Base-by-base conservation (phyloP, 2,329 filamentous ascomycete genomes). In the Pezicula rhizophila region DNA sequence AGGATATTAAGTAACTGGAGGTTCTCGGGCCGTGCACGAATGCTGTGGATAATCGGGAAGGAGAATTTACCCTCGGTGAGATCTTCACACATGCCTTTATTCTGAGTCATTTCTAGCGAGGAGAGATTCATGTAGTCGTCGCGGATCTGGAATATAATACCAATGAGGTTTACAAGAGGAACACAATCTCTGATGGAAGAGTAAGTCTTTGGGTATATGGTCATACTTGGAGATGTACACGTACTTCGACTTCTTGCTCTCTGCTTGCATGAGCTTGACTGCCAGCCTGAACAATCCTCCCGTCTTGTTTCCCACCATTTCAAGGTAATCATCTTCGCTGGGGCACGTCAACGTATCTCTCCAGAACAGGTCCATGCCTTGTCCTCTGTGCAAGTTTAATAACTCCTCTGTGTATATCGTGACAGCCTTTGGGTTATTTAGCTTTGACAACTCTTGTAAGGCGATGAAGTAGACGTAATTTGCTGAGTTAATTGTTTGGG, bases 31-130 rank as follows among this genome's bases (percentile, higher is more conserved):
- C 90, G 80, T 51, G 85, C 73, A 52, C 88, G 87, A 58, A 97
- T 95, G 66, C 87, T 86, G 71, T 97, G 92, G 61, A 97, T 96
- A 61, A 97, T 84, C 37, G 91, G 90, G 66, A 96, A 96, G 23
- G 86, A 92, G 72, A 96, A 96, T 75, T 97, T 97, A 55, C 92
- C 92, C 71, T 97, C 93, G 1, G 90, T 96, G 59, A 97, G 71
- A 68, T 97, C 93, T 72, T 97, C 92, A 68, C 89, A 95, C 58
- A 96, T 79, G 44, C 92, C 93, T 72, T 97, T 97, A 68, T 95
- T 92, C 55, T 85, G 75, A 34, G 83, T 84, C 73, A 96, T 96
- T 61, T 83, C 76, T n/a, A 71, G 72, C 15, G 76, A 80, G 26
- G 77, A 79, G 39, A 99, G 81, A 66, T 97, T 97, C 67, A 90